Evolutionary conservation across 805 yeast genomes (phyloP), one percentile per base, ranked within the genome.

Genomic region (Candida mattraensis): DNA sequence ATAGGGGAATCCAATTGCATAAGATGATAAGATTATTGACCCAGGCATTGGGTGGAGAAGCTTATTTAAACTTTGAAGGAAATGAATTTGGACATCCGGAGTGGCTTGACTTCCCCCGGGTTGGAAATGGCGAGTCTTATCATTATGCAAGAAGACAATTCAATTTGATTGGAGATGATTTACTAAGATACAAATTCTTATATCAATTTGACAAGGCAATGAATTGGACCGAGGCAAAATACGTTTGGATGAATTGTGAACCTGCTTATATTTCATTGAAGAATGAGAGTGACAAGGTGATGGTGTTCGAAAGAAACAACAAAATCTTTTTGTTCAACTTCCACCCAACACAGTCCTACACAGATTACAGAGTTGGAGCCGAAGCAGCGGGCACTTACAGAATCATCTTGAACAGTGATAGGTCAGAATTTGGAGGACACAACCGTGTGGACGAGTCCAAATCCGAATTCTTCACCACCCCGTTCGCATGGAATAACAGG

Each of bases 81-180:
- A 91, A 91, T 55, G 99, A 91, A 64, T 91, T 93, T 66, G 99
- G 99, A 12, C 99, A 91, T 54, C 99, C 98, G 3, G 99, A 91
- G 60, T 91, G 99, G 99, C 74, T 93, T 34, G 99, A 91, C 62
- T 93, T 91, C 72, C 98, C 99, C 10, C 79, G 96, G 53, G 82
- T 47, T 18, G 96, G 96, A 22, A 93, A 91, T 62, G 73, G 73
- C 18, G 88, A 87, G 58, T 82, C 93, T 13, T 91, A 85, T 64
- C 93, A 86, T 64, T 91, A 93, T 55, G 96, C 97, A 2, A 77
- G 98, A 56, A 78, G 99, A 53, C 99, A 91, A 63, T 93, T 89
- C 72, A 87, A 87, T 54, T 72, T 91, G 50, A 76, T 83, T 23
- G 81, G 83, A 36, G 97, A 93, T 57, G 76, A 81, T 18, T 63